Evolutionary conservation across 129 eudicot species (phyloP).

Genomic region (Saposhnikovia divaricata): DNA sequence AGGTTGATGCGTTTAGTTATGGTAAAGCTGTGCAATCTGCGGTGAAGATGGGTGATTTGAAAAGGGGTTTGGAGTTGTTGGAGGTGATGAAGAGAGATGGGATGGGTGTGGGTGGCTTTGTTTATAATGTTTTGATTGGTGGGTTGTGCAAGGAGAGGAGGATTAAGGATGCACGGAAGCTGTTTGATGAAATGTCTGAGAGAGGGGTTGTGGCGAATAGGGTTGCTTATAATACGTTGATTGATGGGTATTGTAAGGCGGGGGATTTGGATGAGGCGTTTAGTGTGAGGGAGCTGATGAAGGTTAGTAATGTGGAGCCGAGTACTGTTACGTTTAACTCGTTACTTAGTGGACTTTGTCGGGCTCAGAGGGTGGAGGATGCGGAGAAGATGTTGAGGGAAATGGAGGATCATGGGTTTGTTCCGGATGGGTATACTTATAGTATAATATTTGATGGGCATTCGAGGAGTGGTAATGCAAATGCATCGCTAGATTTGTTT

Average conservation of each 20-base stretch:
- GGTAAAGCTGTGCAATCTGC: slow-evolving; percentile 23
- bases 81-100: slow-evolving; percentile 9
- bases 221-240: slow-evolving; percentile 16
- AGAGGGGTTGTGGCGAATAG: slow-evolving; percentile 12
- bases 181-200: slow-evolving; percentile 21
- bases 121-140: slow-evolving; percentile 19
- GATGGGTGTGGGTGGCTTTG: slow-evolving; percentile 12
- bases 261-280: slow-evolving; percentile 19
- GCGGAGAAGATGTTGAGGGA: slow-evolving; percentile 14
- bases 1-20: slow-evolving; percentile 13
- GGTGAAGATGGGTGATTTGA: slow-evolving; percentile 19
- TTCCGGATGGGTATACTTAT: slow-evolving; percentile 20
- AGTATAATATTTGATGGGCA: slow-evolving; percentile 21
- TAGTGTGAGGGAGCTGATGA: slow-evolving; percentile 16
- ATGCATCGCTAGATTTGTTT: slow-evolving; percentile 4
- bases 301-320: background rate
- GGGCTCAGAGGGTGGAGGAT: slow-evolving; percentile 16
- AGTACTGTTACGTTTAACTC: slow-evolving; percentile 20
- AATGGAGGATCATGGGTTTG: slow-evolving; percentile 16
- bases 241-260: slow-evolving; percentile 23
- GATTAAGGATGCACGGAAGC: slow-evolving; percentile 12
- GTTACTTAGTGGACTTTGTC: slow-evolving; percentile 16
- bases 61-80: slow-evolving; percentile 16
- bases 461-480: slow-evolving; percentile 9
- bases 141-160: slow-evolving; percentile 18